Base-by-base conservation (phyloP, 768 basidiomycete species). In the Pleurotus citrinopileatus region DNA sequence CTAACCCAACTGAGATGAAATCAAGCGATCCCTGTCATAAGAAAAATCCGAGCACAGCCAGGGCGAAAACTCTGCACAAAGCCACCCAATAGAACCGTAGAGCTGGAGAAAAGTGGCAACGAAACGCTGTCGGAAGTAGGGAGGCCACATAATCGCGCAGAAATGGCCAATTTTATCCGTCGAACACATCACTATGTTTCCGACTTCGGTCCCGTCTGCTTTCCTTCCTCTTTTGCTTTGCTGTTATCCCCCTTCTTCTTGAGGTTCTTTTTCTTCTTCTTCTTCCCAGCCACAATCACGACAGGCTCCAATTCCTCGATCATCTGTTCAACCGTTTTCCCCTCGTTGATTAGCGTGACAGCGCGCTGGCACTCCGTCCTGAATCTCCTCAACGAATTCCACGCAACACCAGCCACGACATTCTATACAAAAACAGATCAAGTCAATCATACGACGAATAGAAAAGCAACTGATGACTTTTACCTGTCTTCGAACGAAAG, bases 401-500 rank as follows among this genome's bases (percentile, higher is more conserved):
- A 10, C 25, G 8, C 9, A 25, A 27, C 19, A n/a, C 48, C 29
- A 37, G n/a, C 34, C 9, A 32, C 34, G 10, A 51, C 32, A 20
- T 22, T 32, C 10, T 29, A 6, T 28, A 19, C 4, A 27, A 47
- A 27, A 23, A 23, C 43, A 29, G 28, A 47, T 10, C 26, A 27
- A n/a, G 17, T 47, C 26, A 47, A 47, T 32, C 5, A 32, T 23
- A 32, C 15, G 28, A 28, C 26, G 27, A 28, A 26, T 19, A 10
- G 45, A 27, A 47, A 47, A n/a, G 13, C 15, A 28, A 25, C 34
- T 42, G 32, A 22, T n/a, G 19, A 50, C 13, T 32, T 55, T 34
- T 44, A 74, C 76, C 70, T 72, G 76, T 28, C 55, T 61, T 17
- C 55, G 61, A 43, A 75, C 66, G 60, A 78, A 78, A 0, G 77